These are phyloP conservation scores for Amanita pallidorosea DNA, from an alignment of 768 basidiomycete genomes.

Conservation along the genomic window DNA sequence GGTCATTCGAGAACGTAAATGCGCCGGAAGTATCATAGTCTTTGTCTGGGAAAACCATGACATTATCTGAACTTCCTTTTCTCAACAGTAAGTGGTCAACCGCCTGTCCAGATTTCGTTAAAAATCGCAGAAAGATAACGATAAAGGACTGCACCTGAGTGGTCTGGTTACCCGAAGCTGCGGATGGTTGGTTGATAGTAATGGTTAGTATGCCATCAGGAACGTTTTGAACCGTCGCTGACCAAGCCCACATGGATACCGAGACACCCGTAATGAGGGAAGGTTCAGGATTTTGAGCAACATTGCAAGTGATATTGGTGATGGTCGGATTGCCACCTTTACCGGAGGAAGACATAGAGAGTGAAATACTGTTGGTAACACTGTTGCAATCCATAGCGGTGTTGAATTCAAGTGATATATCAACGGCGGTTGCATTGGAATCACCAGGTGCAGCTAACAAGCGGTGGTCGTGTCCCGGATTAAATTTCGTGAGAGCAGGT, in stretches of 20 bases:
- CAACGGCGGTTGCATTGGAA: constrained; percentile 43
- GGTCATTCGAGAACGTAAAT: constrained; percentile 45
- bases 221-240: constrained; percentile 60
- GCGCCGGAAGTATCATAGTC: constrained; percentile 60
- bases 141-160: constrained; percentile 41
- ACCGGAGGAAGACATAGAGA: constrained; percentile 64
- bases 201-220: constrained; percentile 80
- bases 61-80: constrained; percentile 65
- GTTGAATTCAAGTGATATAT: constrained; percentile 76
- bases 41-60: constrained; percentile 77
- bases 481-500: constrained; percentile 70
- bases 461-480: constrained; percentile 82
- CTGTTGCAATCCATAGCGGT: constrained; percentile 61
- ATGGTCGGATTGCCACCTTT: constrained; percentile 47
- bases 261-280: constrained; percentile 42
- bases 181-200: constrained; percentile 45
- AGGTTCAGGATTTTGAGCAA: constrained; percentile 36
- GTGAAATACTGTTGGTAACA: constrained; percentile 49
- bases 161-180: constrained; percentile 25
- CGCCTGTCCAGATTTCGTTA: constrained; percentile 25
- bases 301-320: constrained; percentile 34
- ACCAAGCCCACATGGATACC: constrained; percentile 61
- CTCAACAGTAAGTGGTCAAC: constrained; percentile 71
- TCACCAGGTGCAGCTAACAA: constrained; percentile 35
- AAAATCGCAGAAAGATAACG: constrained; percentile 2